Evolutionary conservation across 306 rosid genomes (phyloP).

Genomic region (Prosopis cineraria): DNA sequence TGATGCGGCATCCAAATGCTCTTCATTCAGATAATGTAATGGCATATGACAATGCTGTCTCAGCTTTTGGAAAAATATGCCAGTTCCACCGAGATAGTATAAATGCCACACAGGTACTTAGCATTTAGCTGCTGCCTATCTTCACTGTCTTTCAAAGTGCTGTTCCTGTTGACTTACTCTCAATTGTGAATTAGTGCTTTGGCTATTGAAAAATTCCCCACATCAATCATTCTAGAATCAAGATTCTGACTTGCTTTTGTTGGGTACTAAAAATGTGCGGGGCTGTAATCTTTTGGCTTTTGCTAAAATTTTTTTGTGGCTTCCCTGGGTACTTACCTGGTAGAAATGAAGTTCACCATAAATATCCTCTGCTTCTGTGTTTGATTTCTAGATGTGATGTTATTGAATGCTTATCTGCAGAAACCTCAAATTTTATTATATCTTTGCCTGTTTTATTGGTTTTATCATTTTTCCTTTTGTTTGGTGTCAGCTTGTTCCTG

Average conservation of each 20-base stretch:
- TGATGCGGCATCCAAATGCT: conserved; percentile 87
- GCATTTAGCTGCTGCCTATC: conserved; percentile 15
- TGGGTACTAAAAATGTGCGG: not conserved
- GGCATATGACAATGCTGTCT: conserved; percentile 98
- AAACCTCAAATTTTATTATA: not conserved
- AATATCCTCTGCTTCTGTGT: not conserved
- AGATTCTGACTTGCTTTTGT: conserved; percentile 10
- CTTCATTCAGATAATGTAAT: conserved; percentile 69
- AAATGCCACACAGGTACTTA: conserved; percentile 84
- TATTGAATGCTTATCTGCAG: not conserved
- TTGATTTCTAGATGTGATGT: conserved; percentile 25
- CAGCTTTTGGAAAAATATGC: conserved; percentile 93
- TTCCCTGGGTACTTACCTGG: not conserved
- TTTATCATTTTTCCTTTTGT: not conserved
- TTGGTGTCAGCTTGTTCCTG: conserved; percentile 64
- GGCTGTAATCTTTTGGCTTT: not conserved
- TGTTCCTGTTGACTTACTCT: too few relatives aligned
- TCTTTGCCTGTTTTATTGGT: conserved; percentile 3
- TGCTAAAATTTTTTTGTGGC: not conserved
- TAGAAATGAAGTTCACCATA: conserved; percentile 18
- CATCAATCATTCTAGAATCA: not conserved
- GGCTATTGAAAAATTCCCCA: not conserved
- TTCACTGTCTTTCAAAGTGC: conserved; percentile 12
- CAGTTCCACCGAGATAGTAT: conserved; percentile 88
- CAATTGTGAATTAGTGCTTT: not conserved